Percentiles rank a stretch among this genome's conserved stretches.
Conservation (phyloP, 331 rosid genomes). For the Spiraea crenata region DNA sequence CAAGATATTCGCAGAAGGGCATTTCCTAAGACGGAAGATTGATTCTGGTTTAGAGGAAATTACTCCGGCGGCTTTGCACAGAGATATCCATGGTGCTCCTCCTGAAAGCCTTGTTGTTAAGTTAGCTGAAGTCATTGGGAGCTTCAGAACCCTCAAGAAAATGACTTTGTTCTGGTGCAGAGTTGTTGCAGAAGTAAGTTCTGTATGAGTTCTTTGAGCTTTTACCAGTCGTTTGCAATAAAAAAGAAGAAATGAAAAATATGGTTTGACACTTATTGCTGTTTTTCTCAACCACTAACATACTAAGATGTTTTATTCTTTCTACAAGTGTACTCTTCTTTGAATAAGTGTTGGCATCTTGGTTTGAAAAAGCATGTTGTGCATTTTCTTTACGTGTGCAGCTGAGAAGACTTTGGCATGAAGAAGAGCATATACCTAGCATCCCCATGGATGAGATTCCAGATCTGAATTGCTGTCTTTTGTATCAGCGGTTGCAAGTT, state of each 20-base stretch:
- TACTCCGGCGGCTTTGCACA: constrained; percentile 52
- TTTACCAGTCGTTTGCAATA: neutral
- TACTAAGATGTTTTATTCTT: neutral
- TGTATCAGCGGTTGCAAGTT: constrained; percentile 86
- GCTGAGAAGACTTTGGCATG: constrained; percentile 82
- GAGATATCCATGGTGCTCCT: constrained; percentile 97
- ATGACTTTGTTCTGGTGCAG: constrained; percentile 91
- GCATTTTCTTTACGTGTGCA: constrained; percentile 41
- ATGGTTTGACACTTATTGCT: neutral
- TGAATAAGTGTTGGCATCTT: neutral
- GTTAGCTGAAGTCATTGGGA: constrained; percentile 89
- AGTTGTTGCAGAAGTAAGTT: constrained; percentile 76
- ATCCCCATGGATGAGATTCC: constrained; percentile 84
- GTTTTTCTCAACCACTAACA: constrained; percentile 5
- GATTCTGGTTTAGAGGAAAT: constrained; percentile 47
- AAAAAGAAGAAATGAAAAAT: constrained; percentile 4
- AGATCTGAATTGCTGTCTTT: constrained; percentile 82
- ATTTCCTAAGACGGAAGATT: constrained; percentile 71
- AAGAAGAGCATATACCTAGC: constrained; percentile 61
- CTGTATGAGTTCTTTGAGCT: constrained; percentile 25
- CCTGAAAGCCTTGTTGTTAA: constrained; percentile 82
- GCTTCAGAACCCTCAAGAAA: constrained; percentile 64
- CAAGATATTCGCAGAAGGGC: constrained; percentile 92
- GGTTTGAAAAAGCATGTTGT: constrained; percentile 11
- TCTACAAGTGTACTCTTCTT: neutral